Conservation (phyloP, 805 yeast genomes). For the Lipomyces oligophaga region DNA sequence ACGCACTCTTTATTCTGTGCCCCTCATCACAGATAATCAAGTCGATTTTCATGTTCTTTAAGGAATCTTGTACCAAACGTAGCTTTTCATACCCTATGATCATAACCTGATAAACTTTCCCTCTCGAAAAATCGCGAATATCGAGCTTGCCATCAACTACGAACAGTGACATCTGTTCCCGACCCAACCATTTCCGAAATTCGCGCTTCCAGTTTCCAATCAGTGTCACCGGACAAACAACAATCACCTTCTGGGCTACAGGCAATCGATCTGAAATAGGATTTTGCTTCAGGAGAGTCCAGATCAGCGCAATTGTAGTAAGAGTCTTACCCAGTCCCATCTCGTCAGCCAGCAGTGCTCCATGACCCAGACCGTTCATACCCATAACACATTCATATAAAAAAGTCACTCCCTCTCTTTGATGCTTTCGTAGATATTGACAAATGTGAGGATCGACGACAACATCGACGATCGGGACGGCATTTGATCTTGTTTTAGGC, state of each 20-base stretch:
- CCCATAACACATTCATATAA: conserved; percentile 83
- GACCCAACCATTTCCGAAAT: conserved; percentile 82
- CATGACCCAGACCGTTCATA: conserved; percentile 49
- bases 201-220: conserved; percentile 85
- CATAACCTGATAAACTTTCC: conserved; percentile 75
- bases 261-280: conserved; percentile 38
- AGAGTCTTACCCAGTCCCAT: conserved; percentile 95
- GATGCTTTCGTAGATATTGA: conserved; percentile 68
- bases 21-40: conserved; percentile 92
- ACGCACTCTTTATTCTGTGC: conserved; percentile 74
- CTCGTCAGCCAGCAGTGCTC: conserved; percentile 90
- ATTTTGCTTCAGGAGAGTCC: conserved; percentile 63
- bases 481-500: conserved; percentile 26
- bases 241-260: conserved; percentile 55
- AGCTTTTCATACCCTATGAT: conserved; percentile 87
- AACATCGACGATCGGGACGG: conserved; percentile 34
- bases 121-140: conserved; percentile 54
- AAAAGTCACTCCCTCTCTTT: conserved; percentile 76
- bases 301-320: conserved; percentile 75
- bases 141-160: conserved; percentile 55
- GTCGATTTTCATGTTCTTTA: conserved; percentile 46
- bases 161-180: conserved; percentile 60
- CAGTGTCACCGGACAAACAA: conserved; percentile 89
- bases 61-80: conserved; percentile 46
- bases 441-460: conserved; percentile 39